Evolutionary conservation across 495 filamentous ascomycete species (phyloP).

Genomic region (Hypoxylon cercidicola): DNA sequence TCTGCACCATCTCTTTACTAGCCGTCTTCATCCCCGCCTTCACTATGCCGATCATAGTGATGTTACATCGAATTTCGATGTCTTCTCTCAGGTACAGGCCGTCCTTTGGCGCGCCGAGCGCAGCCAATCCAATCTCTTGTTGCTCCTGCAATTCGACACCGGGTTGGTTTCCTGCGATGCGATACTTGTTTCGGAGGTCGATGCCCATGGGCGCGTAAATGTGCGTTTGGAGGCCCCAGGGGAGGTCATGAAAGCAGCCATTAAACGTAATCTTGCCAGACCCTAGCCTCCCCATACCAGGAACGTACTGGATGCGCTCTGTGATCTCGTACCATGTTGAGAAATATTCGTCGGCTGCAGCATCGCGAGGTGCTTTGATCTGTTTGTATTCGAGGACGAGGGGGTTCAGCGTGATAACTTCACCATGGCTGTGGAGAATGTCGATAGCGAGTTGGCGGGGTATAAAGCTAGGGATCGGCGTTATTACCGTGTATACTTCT

Average conservation of each 20-base stretch:
- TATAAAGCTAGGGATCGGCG: conserved; percentile 60
- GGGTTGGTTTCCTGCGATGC: conserved; percentile 68
- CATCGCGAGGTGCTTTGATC: conserved; percentile 70
- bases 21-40: conserved; percentile 75
- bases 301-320: conserved; percentile 74
- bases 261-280: conserved; percentile 75
- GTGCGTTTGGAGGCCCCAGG: conserved; percentile 77
- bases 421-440: conserved; percentile 63
- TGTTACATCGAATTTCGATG: conserved; percentile 77
- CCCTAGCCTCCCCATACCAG: conserved; percentile 67
- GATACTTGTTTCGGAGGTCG: conserved; percentile 62
- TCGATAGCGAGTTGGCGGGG: conserved; percentile 56
- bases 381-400: conserved; percentile 73
- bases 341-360: conserved; percentile 74
- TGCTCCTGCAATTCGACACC: conserved; percentile 67
- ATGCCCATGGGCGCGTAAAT: conserved; percentile 72
- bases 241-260: conserved; percentile 77
- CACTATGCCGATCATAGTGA: conserved; percentile 73
- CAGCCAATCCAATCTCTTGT: conserved; percentile 65
- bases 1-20: conserved; percentile 69
- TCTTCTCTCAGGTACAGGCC: conserved; percentile 82
- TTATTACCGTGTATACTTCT: conserved; percentile 59
- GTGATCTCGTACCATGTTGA: conserved; percentile 75
- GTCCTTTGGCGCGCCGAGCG: conserved; percentile 62
- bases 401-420: conserved; percentile 81